Conservation (phyloP, 768 basidiomycete species). For the Hericium alpestre region DNA sequence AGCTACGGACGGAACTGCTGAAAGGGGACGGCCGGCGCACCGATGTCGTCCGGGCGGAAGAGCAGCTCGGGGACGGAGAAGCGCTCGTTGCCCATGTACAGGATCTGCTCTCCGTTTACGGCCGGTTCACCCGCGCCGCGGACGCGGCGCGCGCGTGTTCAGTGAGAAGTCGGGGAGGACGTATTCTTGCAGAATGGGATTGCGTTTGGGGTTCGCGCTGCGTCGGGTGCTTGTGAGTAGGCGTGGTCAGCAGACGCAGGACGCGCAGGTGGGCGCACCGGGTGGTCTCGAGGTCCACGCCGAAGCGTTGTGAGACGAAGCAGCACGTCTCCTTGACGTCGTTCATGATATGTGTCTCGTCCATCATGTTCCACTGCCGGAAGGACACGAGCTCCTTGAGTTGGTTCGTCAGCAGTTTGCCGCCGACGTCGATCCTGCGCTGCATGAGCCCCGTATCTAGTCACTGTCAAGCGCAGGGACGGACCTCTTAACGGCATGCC, state of each 20-base stretch:
- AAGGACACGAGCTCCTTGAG: constrained; percentile 90
- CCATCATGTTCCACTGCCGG: constrained; percentile 98
- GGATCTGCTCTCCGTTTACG: constrained; percentile 49
- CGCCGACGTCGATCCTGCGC: constrained; percentile 86
- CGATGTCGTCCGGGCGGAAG: constrained; percentile 85
- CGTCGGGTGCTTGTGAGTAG: constrained; percentile 2
- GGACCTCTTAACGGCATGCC: constrained; percentile 76
- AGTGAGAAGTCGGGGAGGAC: constrained; percentile 79
- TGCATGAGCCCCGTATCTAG: constrained; percentile 2
- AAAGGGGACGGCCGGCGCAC: constrained; percentile 30
- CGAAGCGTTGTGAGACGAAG: constrained; percentile 70
- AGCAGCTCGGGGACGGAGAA: constrained; percentile 89
- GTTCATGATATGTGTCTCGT: constrained; percentile 90
- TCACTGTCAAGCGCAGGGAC: background rate
- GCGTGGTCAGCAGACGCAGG: background rate
- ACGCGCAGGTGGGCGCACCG: constrained; percentile 46
- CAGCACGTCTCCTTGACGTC: constrained; percentile 86
- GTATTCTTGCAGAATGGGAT: constrained; percentile 77
- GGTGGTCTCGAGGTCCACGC: constrained; percentile 63
- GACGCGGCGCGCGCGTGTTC: constrained; percentile 49
- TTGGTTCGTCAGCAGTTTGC: constrained; percentile 91
- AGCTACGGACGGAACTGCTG: background rate
- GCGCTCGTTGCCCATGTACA: constrained; percentile 85
- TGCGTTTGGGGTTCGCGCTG: constrained; percentile 46
- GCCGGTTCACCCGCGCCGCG: constrained; percentile 42